Evolutionary conservation across 2,329 filamentous ascomycete species (phyloP), one percentile per base, ranked within the genome.

Genomic region (Camptophora hylomeconis): DNA sequence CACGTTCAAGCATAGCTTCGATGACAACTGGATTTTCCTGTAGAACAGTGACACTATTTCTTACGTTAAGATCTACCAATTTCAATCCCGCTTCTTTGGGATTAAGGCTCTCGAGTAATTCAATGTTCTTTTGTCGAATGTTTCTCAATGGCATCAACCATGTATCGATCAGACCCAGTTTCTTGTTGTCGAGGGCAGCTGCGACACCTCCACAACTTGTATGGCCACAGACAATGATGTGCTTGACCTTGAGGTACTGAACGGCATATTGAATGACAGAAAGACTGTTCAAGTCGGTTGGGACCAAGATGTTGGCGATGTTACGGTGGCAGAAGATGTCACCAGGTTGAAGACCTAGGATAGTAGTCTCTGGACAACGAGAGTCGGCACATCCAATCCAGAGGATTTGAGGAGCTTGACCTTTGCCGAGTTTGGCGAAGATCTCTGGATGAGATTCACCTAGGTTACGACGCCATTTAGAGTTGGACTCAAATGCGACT

Each of bases 261-360:
- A 92, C 80, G 23, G 81, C 78, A 50, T 77, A 92, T 49, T 87
- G 76, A 49, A 92, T 75, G 24, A 87, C 81, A 31, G 73, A 70
- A 7, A 72, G 66, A 18, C 75, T 74, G 58, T 72, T 81, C 52
- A 87, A 69, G 52, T 92, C 83, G 45, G 72, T 74, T 12, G 74
- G 61, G 33, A 74, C 72, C 39, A 92, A 59, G 47, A 87, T 72
- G 60, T 92, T 92, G 55, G 80, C 82, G 52, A 92, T 86, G 62
- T 92, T 92, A 51, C 83, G 79, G 63, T 92, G 82, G 29, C 83
- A 78, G 53, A 92, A 92, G 42, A 92, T 75, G 45, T 92, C 81
- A 35, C 83, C 82, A 3, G 82, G 80, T 47, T 81, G 67, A 34
- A 83, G 66, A 13, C 29, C 29, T 16, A 86, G 68, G 47, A 92